Evolutionary conservation across 768 basidiomycete genomes (phyloP), one percentile per base, ranked within the genome.

Genomic region (Suillus lakei): DNA sequence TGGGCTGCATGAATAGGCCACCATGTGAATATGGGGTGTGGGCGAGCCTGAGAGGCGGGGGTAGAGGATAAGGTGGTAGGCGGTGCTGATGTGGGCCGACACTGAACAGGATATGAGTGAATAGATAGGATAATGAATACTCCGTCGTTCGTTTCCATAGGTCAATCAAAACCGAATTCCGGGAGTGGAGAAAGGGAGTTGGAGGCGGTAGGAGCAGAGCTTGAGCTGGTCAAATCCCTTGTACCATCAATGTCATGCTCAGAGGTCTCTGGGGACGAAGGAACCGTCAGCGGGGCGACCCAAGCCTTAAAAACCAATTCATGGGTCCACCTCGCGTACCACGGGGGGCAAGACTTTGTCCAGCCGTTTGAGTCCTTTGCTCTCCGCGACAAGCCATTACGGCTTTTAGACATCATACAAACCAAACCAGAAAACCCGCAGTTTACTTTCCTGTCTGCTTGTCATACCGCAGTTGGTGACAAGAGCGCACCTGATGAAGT

Each of bases 401-500:
- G 65, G 3, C 63, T 77, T 16, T 62, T 69, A 26, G 72, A 74
- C 39, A 60, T 79, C 56, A 66, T 77, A 2, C 64, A 68, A 8
- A 64, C 62, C 2, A 60, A 63, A 12, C 63, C 69, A 12, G 56
- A 48, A 3, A 61, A 65, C 28, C 67, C 72, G 6, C 69, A 72
- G 15, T 72, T 80, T 21, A 79, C 75, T 1, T 79, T 80, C 32
- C 65, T 79, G 4, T 80, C 79, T 18, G 79, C 78, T 0, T 79
- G 78, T 39, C 72, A 80, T 39, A 79, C 78, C 0, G 70, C 74
- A 6, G 70, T 64, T 3, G 70, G 70, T 2, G 70, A 71, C 36
- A 62, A 56, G 3, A 21, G 63, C 0, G 70, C 74, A 5, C 73
- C 76, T 0, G 76, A 80, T 62, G 79, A 80, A 63, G 66, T 72